These are phyloP conservation scores for Syzygium grande DNA, from an alignment of 345 rosid species.

Conservation along the genomic window DNA sequence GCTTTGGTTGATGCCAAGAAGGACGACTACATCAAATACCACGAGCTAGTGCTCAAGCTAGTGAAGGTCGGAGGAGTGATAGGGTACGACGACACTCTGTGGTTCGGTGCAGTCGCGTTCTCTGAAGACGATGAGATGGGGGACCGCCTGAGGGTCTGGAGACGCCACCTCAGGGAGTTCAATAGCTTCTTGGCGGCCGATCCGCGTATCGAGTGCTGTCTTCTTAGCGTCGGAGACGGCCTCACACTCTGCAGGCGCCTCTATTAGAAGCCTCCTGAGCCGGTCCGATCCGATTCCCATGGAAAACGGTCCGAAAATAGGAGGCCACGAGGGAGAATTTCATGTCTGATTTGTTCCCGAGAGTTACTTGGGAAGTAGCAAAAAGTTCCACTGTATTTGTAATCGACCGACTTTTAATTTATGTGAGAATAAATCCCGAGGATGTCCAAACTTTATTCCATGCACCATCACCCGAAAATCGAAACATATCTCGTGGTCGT, in stretches of 20 bases:
- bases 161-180: constrained; percentile 6
- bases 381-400: background rate
- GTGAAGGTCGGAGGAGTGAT: constrained; percentile 26
- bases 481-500: background rate
- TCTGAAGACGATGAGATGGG: constrained; percentile 2
- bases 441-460: background rate
- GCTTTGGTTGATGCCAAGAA: constrained; percentile 26
- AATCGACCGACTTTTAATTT: background rate
- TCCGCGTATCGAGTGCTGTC: constrained; percentile 8
- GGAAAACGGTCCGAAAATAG: background rate
- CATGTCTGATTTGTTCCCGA: background rate
- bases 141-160: background rate
- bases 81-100: constrained; percentile 22
- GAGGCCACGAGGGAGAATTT: background rate
- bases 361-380: background rate
- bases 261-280: background rate
- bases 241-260: constrained; percentile 14
- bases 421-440: background rate
- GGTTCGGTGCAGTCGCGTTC: constrained; percentile 12
- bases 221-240: constrained; percentile 17
- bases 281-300: background rate
- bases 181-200: constrained; percentile 11
- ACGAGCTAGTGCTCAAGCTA: constrained; percentile 15
- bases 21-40: constrained; percentile 9
- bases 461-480: background rate